Evolutionary conservation across 306 rosid species (phyloP).

Genomic region (Datisca glomerata): DNA sequence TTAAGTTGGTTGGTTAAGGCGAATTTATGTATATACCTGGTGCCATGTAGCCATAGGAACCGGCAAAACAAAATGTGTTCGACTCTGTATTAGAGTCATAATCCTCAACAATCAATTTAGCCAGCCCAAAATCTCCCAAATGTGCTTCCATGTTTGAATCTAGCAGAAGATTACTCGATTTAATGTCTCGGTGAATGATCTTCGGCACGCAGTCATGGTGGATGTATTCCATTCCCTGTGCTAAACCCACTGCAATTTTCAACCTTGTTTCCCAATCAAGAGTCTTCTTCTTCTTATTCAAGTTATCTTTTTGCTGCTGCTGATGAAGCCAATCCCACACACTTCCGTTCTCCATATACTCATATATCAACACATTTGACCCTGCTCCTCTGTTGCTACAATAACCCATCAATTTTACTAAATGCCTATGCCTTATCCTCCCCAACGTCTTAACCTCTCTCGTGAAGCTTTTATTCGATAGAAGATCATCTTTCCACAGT

Average conservation of each 20-base stretch:
- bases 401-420: slow-evolving; percentile 80
- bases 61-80: slow-evolving; percentile 68
- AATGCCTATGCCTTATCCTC: slow-evolving; percentile 79
- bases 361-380: slow-evolving; percentile 70
- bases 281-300: slow-evolving; percentile 40
- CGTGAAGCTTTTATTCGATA: slow-evolving; percentile 58
- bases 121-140: slow-evolving; percentile 92
- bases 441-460: slow-evolving; percentile 87
- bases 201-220: slow-evolving; percentile 88
- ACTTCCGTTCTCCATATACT: slow-evolving; percentile 87
- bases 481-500: slow-evolving; percentile 56
- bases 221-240: slow-evolving; percentile 81
- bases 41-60: slow-evolving; percentile 87
- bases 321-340: slow-evolving; percentile 90
- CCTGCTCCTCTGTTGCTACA: slow-evolving; percentile 59
- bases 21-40: slow-evolving; percentile 42
- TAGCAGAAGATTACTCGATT: slow-evolving; percentile 70
- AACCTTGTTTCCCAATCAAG: slow-evolving; percentile 87
- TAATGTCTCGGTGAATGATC: slow-evolving; percentile 84
- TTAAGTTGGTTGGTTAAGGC: too few relatives aligned
- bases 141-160: slow-evolving; percentile 89
- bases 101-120: slow-evolving; percentile 50
- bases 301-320: slow-evolving; percentile 23
- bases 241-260: slow-evolving; percentile 68
- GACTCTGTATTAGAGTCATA: slow-evolving; percentile 61